Conservation (phyloP, 73 alveolate species). For the Blepharisma japonicum region DNA sequence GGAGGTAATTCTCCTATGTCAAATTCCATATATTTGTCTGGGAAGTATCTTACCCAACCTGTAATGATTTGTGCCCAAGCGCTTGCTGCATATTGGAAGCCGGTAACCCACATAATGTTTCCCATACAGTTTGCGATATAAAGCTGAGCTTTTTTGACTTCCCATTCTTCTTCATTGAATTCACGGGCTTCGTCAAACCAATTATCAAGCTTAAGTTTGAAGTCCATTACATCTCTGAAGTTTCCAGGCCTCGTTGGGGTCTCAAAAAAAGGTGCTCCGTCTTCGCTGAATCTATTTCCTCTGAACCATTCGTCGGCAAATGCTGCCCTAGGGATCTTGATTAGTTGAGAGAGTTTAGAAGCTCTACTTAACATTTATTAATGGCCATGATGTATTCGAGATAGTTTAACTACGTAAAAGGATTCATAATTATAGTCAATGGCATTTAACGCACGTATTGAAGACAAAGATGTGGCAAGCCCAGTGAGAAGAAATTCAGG, state of each 20-base stretch:
- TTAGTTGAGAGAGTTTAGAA: neutral
- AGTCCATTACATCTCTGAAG: conserved; percentile 86
- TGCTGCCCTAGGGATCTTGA: conserved; percentile 6
- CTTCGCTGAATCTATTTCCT: conserved; percentile 33
- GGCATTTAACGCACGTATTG: no score
- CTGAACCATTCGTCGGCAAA: conserved; percentile 23
- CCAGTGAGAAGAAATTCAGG: no score
- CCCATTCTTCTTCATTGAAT: conserved; percentile 88
- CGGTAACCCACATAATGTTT: conserved; percentile 43
- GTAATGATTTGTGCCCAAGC: conserved; percentile 48
- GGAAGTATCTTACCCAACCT: conserved; percentile 76
- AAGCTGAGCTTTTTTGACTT: conserved; percentile 84
- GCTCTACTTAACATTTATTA: conserved; percentile 25
- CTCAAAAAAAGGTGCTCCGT: conserved; percentile 77
- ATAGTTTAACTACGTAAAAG: no score
- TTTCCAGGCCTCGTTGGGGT: conserved; percentile 86
- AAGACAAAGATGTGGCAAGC: no score
- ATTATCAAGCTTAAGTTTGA: conserved; percentile 84
- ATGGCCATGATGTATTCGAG: conserved; percentile 1
- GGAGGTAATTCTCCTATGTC: conserved; percentile 90
- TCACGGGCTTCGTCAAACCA: conserved; percentile 92
- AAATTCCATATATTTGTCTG: conserved; percentile 81
- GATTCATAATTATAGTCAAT: no score
- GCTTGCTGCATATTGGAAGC: conserved; percentile 48
- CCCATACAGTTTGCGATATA: conserved; percentile 68